These are phyloP conservation scores for Ogataea philodendri DNA, from an alignment of 805 yeast genomes.

Conservation along the genomic window DNA sequence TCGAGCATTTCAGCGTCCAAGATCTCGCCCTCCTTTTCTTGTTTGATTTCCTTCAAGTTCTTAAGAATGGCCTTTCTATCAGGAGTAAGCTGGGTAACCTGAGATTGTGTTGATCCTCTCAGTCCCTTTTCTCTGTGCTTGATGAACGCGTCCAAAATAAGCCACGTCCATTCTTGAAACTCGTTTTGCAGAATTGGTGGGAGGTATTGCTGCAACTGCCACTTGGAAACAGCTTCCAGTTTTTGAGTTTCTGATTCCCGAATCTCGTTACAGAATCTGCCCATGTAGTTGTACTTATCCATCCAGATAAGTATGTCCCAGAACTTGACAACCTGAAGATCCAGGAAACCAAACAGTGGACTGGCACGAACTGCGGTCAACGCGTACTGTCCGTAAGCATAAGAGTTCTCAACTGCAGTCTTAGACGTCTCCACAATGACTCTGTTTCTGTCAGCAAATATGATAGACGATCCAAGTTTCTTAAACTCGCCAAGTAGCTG, in stretches of 20 bases:
- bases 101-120: constrained; percentile 20
- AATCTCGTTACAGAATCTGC: constrained; percentile 52
- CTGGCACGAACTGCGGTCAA: constrained; percentile 74
- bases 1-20: constrained; percentile 13
- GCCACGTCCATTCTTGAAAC: constrained; percentile 82
- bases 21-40: constrained; percentile 16
- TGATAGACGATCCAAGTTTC: constrained; percentile 72
- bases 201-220: constrained; percentile 77
- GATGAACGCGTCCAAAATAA: constrained; percentile 68
- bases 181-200: constrained; percentile 78
- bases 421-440: constrained; percentile 73
- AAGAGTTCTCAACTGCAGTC: constrained; percentile 77
- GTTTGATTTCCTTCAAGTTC: constrained; percentile 43
- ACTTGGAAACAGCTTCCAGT: constrained; percentile 52
- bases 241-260: constrained; percentile 43
- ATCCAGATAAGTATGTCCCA: constrained; percentile 97
- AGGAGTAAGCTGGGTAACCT: constrained; percentile 45
- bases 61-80: constrained; percentile 69
- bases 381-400: constrained; percentile 85
- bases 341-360: constrained; percentile 80
- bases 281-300: constrained; percentile 88
- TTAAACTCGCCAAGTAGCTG: constrained; percentile 80
- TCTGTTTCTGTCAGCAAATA: constrained; percentile 78
- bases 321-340: constrained; percentile 66
- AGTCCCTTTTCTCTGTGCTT: constrained; percentile 46